Conservation (phyloP, 106 monocot genomes). For the Dioscorea dumetorum region DNA sequence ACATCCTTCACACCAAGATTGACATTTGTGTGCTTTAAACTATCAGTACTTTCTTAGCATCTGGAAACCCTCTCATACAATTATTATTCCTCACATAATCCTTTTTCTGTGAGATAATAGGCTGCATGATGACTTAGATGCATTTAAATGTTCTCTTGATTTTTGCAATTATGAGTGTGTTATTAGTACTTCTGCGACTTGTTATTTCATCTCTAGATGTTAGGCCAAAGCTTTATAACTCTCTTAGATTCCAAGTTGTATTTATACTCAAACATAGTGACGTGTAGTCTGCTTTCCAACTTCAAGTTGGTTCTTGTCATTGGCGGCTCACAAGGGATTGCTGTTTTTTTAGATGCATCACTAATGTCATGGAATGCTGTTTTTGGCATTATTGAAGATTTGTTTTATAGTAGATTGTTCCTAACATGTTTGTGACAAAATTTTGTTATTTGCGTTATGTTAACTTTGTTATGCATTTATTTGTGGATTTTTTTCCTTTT, state of each 20-base stretch:
- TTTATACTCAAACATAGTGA: too few relatives aligned
- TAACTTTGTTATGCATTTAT: too few relatives aligned
- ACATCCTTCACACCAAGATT: not conserved
- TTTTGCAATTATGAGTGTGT: not conserved
- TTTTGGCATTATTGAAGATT: too few relatives aligned
- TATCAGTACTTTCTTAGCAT: conserved; percentile 11
- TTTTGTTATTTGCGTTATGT: too few relatives aligned
- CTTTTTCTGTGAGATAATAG: conserved; percentile 7
- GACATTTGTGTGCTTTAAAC: conserved; percentile 20
- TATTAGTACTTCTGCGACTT: not conserved
- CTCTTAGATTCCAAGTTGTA: not conserved
- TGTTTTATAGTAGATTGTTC: too few relatives aligned
- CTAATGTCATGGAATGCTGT: too few relatives aligned
- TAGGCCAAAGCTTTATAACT: not conserved
- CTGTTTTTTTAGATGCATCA: too few relatives aligned
- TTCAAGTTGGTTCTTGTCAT: too few relatives aligned
- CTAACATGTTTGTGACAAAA: too few relatives aligned
- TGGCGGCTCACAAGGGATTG: too few relatives aligned
- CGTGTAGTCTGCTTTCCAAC: too few relatives aligned
- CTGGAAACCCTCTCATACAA: conserved; percentile 12
- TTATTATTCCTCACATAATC: conserved; percentile 3
- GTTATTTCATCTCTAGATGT: conserved; percentile 1
- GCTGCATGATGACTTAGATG: conserved; percentile 7
- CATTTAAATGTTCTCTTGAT: not conserved
- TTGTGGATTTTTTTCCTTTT: too few relatives aligned